Base-by-base conservation (phyloP, 148 eudicot species). In the Chenopodium formosanum region DNA sequence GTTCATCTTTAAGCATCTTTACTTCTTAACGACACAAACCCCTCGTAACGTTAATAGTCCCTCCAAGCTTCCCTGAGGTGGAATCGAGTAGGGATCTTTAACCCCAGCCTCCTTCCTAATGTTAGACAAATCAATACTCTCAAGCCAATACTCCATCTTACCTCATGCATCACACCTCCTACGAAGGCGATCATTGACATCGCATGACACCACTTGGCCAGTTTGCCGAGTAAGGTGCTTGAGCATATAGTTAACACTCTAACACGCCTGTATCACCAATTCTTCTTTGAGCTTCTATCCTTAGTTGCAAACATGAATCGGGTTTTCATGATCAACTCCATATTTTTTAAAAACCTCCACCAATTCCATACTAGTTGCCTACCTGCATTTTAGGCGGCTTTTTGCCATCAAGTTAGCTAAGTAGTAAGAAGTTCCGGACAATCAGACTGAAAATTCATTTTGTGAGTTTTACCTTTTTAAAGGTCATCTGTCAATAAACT, bases 191-290 rank as follows among this genome's bases (percentile, higher is more conserved):
- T 90, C 91, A 56, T 73, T 71, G 7, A 97, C 97, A 64, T 96
- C 93, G 0, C 52, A 44, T 50, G 97, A 97, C 10, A 95, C 92
- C 77, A 90, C 85, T 88, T 88, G 90, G 12, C 93, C 97, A 31
- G 32, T 31, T 1, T 1, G 32, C 32, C 32, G 32, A 1, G 99
- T 97, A 89, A 95, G 86, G 84, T 95, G 99, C 89, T 95, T 95
- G 66, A 95, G 90, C 37, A 95, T 91, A 76, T 92, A 97, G 84
- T 31, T 31, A 31, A 31, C 32, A 31, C 32, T 95, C 99, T 77
- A 95, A 82, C 60, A 95, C 84, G 47, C 99, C 99, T 0, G 99
- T 95, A 77, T 95, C 99, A n/a, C 97, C 99, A 4, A 95, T 92
- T 47, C 60, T 82, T 75, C 89, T 92, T 79, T 97, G 79, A 22